Base-by-base conservation (phyloP, 225 moss, liverwort and hornwort species). In the Marchantia polymorpha region DNA sequence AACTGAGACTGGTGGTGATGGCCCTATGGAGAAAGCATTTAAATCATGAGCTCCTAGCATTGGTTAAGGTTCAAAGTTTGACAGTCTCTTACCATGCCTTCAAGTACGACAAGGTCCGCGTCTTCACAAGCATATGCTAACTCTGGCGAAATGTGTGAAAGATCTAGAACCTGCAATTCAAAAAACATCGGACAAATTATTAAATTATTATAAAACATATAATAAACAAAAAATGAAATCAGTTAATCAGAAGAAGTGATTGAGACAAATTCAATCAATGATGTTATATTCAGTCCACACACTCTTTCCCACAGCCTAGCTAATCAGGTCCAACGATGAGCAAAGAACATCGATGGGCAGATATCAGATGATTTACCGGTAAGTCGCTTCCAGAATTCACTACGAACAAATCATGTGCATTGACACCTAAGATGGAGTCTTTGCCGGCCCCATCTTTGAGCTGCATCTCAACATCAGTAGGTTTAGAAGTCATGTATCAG, bases 321-420 rank as follows among this genome's bases (percentile, higher is more conserved):
- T 6, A 66, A 8, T 19, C n/a, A 9, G 8, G 46, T 48, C 22
- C 39, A 31, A 23, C 7, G 72, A 20, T 72, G 8, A 9, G 10
- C n/a, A 69, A 69, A 0, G 7, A 70, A 39, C 10, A 46, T 49
- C 12, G 39, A 39, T 39, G 39, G 39, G 39, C 39, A 39, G 39
- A n/a, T 39, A 5, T 5, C 5, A 46, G 19, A 7, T 13, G 26
- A 56, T 29, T 75, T 85, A 94, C 96, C 66, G 97, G 97, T 79
- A 99, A 83, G 69, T 99, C 97, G 74, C 88, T 99, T 71, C 97
- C 97, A n/a, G 94, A 93, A 83, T 92, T 94, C 30, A 99, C 86
- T 7, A 99, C 91, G 79, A 87, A 87, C 64, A 99, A 91, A 16
- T 92, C 84, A 70, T 85, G 90, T 7, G 93, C 89, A 88, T 94